Percentiles rank a stretch among this genome's conserved stretches.
These are phyloP conservation scores for Rhizopus stolonifer DNA, from an alignment of 371 early-diverging fungal species.

Conservation along the genomic window DNA sequence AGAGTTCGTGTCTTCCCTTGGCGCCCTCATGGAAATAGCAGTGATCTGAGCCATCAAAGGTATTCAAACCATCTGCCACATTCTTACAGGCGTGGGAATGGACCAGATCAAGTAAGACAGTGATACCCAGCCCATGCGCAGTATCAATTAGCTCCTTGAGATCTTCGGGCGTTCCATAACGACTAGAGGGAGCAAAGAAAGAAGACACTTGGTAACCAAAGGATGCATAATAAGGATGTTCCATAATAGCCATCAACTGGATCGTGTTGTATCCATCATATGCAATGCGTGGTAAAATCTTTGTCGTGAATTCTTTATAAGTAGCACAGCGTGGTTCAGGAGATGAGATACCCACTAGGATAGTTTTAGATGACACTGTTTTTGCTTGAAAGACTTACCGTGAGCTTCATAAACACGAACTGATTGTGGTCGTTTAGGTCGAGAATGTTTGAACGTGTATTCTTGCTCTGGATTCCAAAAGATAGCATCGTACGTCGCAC, in stretches of 20 bases:
- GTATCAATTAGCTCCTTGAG: slow-evolving; percentile 86
- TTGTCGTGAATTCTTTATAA: slow-evolving; percentile 81
- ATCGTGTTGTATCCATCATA: slow-evolving; percentile 89
- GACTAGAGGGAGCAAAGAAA: slow-evolving; percentile 86
- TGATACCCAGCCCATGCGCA: slow-evolving; percentile 85
- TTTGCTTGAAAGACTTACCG: slow-evolving; percentile 37
- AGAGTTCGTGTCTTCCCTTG: slow-evolving; percentile 84
- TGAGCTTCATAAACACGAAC: slow-evolving; percentile 92
- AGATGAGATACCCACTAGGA: slow-evolving; percentile 83
- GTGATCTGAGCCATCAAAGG: slow-evolving; percentile 93
- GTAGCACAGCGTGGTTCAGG: slow-evolving; percentile 77
- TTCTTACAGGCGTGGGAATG: slow-evolving; percentile 96
- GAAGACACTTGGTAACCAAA: slow-evolving; percentile 96
- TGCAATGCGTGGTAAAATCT: slow-evolving; percentile 82
- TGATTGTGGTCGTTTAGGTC: slow-evolving; percentile 61
- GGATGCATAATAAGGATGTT: slow-evolving; percentile 95
- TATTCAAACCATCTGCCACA: slow-evolving; percentile 89
- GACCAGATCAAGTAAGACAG: slow-evolving; percentile 89
- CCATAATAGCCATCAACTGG: slow-evolving; percentile 97
- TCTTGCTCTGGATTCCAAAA: slow-evolving; percentile 87
- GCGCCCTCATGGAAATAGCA: slow-evolving; percentile 91
- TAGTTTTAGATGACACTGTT: slow-evolving; percentile 1
- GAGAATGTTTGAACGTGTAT: slow-evolving; percentile 71
- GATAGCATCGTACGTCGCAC: slow-evolving; percentile 80
- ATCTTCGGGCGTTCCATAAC: slow-evolving; percentile 92